Evolutionary conservation across 768 basidiomycete species (phyloP), one percentile per base, ranked within the genome.

Genomic region (Hemileccinum impolitum): DNA sequence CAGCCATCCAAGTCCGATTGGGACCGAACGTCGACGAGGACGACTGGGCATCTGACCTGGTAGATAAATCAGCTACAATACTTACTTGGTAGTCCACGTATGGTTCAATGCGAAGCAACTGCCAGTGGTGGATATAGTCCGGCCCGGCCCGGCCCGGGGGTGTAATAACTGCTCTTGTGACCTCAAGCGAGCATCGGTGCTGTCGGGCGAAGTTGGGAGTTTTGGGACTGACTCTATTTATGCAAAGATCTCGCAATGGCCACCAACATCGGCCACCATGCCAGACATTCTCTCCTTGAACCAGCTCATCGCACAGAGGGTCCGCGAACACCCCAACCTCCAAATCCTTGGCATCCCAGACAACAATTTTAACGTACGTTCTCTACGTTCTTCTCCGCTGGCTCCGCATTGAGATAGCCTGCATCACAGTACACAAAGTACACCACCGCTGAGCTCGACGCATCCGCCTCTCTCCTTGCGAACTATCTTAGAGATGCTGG

Each of bases 401-500:
- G 11, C 11, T 35, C 6, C 2, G 28, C 28, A 8, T 12, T 23
- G 23, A 23, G 28, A 35, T 49, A n/a, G 50, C 21, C 21, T 7
- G 18, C 19, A 0, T 32, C 13, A 23, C 18, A 66, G 62, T 64
- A 64, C 28, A 57, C 18, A 38, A 64, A 41, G 36, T 66, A 64
- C 34, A 64, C 65, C 13, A 51, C 57, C 3, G 5, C 58, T 12
- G 53, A 54, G 31, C 54, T 64, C 8, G 65, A 64, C 57, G 55
- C 45, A 4, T 54, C 64, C 1, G 64, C 63, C 8, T 64, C 63
- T 21, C 54, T 64, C 11, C 52, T 64, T 30, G 62, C 63, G 6
- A 55, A 64, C 39, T 45, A 66, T 39, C 19, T 61, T 21, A 58
- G 25, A 51, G 54, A 59, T 41, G 42, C 45, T 0, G 56, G 56